Evolutionary conservation across 441 rosid genomes (phyloP), one percentile per base, ranked within the genome.

Genomic region (Omphalea diandra): DNA sequence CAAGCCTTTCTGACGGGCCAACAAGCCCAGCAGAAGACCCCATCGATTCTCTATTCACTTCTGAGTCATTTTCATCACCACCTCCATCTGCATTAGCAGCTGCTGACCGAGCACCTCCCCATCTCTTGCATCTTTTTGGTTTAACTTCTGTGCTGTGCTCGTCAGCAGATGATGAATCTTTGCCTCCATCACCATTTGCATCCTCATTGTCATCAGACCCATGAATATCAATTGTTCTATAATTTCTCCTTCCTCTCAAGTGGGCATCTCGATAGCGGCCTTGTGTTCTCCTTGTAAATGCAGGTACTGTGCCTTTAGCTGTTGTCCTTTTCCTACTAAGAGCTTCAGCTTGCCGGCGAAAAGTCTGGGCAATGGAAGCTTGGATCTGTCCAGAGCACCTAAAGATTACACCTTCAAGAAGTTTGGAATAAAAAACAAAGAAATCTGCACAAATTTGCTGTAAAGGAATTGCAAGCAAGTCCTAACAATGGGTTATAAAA

Each of bases 301-400:
- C 81, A 73, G 82, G 70, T 58, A 74, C 63, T 36, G 79, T 35
- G 24, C 68, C 71, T 80, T 80, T 88, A 69, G 82, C 69, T 33
- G 71, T 32, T 55, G 81, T 57, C 29, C 81, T 78, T 76, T 84
- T 87, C 59, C 80, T 80, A 62, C 84, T 83, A 63, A 87, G 74
- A 65, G 88, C 87, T 76, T 87, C 91, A 58, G 91, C 73, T 77
- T 89, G 94, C 52, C 87, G 73, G 63, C 74, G 81, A 69, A 82
- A 61, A 60, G 86, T 85, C 81, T 82, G 76, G 11, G 91, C 83
- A 73, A 89, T 87, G 46, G 90, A 78, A 62, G 76, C 88, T 81
- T 89, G 91, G 75, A 89, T 89, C 94, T 89, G 82, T 67, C 70
- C 59, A 71, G 61, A 76, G 52, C 67, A 70, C 40, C 29, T 33